Evolutionary conservation across 2,329 filamentous ascomycete genomes (phyloP).

Genomic region (Ophiobolus disseminans): DNA sequence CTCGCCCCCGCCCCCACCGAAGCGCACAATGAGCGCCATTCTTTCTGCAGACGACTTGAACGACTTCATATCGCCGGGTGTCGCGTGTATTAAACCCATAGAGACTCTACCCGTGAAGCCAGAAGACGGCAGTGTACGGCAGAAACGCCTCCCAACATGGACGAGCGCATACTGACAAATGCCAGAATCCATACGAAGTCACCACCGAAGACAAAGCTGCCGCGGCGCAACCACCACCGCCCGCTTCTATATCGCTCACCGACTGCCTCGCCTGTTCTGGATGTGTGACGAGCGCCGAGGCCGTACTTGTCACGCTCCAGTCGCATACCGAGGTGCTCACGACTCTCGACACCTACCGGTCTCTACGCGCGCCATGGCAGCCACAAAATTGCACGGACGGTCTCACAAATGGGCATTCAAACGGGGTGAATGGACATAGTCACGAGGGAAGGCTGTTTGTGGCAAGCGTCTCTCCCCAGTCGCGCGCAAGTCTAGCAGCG

Average conservation of each 20-base stretch:
- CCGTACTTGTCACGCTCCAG: slow-evolving; percentile 93
- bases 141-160: slow-evolving; percentile 9
- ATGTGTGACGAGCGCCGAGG: slow-evolving; percentile 96
- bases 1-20: slow-evolving; percentile 21
- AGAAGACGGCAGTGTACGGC: slow-evolving; percentile 54
- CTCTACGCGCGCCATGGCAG: slow-evolving; percentile 49
- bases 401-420: slow-evolving; percentile 12
- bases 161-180: slow-evolving; percentile 34
- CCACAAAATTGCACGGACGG: slow-evolving; percentile 37
- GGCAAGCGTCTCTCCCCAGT: slow-evolving; percentile 91
- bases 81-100: slow-evolving; percentile 97
- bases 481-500: slow-evolving; percentile 85
- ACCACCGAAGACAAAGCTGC: slow-evolving; percentile 84
- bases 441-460: slow-evolving; percentile 78
- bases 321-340: slow-evolving; percentile 90
- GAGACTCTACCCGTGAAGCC: slow-evolving; percentile 78
- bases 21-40: slow-evolving; percentile 83
- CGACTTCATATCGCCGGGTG: slow-evolving; percentile 97
- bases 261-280: slow-evolving; percentile 98
- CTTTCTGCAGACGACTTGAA: slow-evolving; percentile 96
- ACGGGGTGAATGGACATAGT: slow-evolving; percentile 25
- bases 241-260: slow-evolving; percentile 92
- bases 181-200: slow-evolving; percentile 76
- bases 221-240: slow-evolving; percentile 64
- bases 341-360: slow-evolving; percentile 71